Conservation (phyloP, 176 grass and related monocot genomes). For the Triticum monococcum region DNA sequence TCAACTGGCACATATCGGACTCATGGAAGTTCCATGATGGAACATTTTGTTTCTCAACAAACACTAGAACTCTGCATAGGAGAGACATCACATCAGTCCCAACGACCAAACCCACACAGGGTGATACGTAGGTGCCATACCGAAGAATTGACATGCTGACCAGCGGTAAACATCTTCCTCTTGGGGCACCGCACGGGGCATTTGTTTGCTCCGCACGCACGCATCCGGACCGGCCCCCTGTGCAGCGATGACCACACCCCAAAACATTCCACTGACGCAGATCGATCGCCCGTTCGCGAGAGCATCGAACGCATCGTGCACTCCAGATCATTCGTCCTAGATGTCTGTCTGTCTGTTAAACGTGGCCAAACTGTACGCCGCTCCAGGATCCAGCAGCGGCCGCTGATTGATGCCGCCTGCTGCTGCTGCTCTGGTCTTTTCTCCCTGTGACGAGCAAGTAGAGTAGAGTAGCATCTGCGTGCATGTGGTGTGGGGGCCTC, state of each 20-base stretch:
- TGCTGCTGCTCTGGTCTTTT: background rate
- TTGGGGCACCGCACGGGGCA: background rate
- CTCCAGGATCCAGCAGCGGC: background rate
- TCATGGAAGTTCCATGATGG: background rate
- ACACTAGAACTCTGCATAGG: background rate
- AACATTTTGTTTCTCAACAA: background rate
- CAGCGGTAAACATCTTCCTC: background rate
- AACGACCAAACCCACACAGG: background rate
- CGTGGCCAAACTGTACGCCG: constrained; percentile 9
- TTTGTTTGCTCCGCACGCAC: background rate
- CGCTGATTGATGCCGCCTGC: background rate
- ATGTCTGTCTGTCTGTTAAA: background rate
- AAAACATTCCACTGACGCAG: background rate
- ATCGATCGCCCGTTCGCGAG: background rate
- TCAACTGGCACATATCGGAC: background rate
- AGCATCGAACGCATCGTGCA: background rate
- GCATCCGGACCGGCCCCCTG: background rate
- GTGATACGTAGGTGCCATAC: background rate
- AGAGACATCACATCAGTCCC: background rate
- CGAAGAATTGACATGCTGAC: background rate
- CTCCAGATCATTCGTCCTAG: background rate
- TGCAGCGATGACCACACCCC: background rate
- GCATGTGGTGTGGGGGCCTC: constrained; percentile 32
- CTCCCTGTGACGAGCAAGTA: background rate
- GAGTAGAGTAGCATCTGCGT: background rate